Evolutionary conservation across 495 filamentous ascomycete species (phyloP), one percentile per base, ranked within the genome.

Genomic region (Trichocladium antarcticum): DNA sequence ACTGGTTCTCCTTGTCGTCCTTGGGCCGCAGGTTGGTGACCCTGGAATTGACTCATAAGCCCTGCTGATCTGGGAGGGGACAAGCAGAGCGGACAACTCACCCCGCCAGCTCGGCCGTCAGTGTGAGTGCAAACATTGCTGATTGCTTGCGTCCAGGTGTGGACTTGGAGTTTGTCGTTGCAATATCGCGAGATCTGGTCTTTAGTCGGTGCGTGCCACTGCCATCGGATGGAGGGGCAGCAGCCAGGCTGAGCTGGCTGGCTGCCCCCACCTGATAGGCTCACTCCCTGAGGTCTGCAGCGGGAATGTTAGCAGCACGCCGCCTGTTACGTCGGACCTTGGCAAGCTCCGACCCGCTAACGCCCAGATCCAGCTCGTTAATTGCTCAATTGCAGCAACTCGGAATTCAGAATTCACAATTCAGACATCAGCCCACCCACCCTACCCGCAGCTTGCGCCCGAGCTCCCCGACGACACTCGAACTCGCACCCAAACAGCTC

Each of bases 21-120:
- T 82, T 71, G 1, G 92, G 93, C 45, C 78, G 80, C 44, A 99
- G 81, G 52, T 87, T 81, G 42, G 89, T 95, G 16, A 99, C 87
- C 8, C 93, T 97, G 36, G n/a, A 31, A 24, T 7, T 6, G 3
- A 5, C 17, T 6, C 5, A 16, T 42, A 17, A 42, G 39, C 29
- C n/a, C 32, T 0, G 21, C 21, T 20, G 8, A 8, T 19, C 12
- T 12, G 10, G 2, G 27, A n/a, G 3, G 17, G 24, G 6, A 32
- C 2, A 32, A 22, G 20, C 0, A 46, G 34, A 40, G 48, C 22
- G 12, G 15, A 43, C 17, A 7, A 53, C 58, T 45, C 53, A 71
- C 78, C 89, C 89, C 24, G 76, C 73, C 36, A 95, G 63, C 54
- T 95, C 87, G 5, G 89, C 89, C 15, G 77, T 83, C 9, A 95